Evolutionary conservation across 2,329 filamentous ascomycete species (phyloP), one percentile per base, ranked within the genome.

Genomic region (Aspergillus sp.): DNA sequence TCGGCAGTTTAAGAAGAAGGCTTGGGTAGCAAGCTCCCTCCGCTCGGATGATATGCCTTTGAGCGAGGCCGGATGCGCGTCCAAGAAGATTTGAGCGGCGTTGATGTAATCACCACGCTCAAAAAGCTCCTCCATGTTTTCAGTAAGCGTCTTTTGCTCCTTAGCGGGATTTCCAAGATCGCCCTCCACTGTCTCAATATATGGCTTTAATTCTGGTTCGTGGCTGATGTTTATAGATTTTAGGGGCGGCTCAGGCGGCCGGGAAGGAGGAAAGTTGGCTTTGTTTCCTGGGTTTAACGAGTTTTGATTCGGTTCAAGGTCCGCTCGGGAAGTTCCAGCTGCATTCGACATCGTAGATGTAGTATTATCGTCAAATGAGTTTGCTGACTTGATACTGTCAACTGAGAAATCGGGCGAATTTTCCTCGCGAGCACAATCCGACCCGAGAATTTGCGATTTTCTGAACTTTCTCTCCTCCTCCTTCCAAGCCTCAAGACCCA

Each of bases 401-500:
- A 30, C 22, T 27, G 33, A 8, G 17, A n/a, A 3, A 5, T 33
- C 22, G 48, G 15, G n/a, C n/a, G 37, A 19, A 5, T 27, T 20
- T 46, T 55, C 53, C n/a, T 41, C 48, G 34, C 13, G 30, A 44
- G 24, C 27, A 6, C 42, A 27, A 20, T 34, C 24, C 13, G 44
- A 50, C 13, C 55, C 41, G 41, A 41, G 41, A 30, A 51, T 22
- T 20, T 59, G 51, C 34, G 59, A 48, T 24, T 61, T 62, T 49
- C 60, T 61, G 44, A 58, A 57, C 46, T 45, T 61, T 30, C 58
- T 51, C 40, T 68, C 65, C 53, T 68, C 63, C 55, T 67, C 57
- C 46, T 72, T 74, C 61, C 73, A 64, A 19, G 73, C 73, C 9
- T 71, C 72, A 47, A 77, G 49, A 0, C 75, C 73, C 55, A 72